phyloP scores from a whole-genome alignment of 2,329 filamentous ascomycete genomes.

The Pleurostoma richardsiae region DNA sequence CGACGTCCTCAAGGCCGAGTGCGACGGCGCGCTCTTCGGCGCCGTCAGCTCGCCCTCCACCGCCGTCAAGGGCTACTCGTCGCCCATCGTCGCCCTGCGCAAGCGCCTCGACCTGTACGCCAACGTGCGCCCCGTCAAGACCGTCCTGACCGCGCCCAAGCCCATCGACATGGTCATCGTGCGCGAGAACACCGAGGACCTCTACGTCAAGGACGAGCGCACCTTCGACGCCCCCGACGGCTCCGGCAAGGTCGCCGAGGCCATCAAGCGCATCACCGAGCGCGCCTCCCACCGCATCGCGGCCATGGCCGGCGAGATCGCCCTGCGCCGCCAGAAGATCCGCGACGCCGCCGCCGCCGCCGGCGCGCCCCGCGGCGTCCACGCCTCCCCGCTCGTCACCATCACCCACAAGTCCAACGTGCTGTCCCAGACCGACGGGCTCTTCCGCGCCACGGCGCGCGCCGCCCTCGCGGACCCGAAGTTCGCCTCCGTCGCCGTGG shows the following conservation, averaged over 20 bases:
- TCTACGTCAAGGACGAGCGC: slow-evolving; percentile 95
- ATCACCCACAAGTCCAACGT: slow-evolving; percentile 99
- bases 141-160: slow-evolving; percentile 56
- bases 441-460: slow-evolving; percentile 81
- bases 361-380: slow-evolving; percentile 48
- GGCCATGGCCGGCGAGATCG: slow-evolving; percentile 91
- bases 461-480: slow-evolving; percentile 61
- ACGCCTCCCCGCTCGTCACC: slow-evolving; percentile 72
- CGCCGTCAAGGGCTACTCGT: slow-evolving; percentile 91
- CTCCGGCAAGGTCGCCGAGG: slow-evolving; percentile 81
- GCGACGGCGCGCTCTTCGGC: slow-evolving; percentile 93
- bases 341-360: slow-evolving; percentile 50
- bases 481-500: slow-evolving; percentile 63
- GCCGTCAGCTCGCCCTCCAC: slow-evolving; percentile 89
- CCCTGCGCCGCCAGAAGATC: slow-evolving; percentile 77
- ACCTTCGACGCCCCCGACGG: slow-evolving; percentile 68
- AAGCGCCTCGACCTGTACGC: slow-evolving; percentile 94
- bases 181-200: slow-evolving; percentile 96
- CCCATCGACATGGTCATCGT: slow-evolving; percentile 74
- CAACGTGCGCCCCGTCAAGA: slow-evolving; percentile 95
- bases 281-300: slow-evolving; percentile 81
- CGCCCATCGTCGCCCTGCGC: slow-evolving; percentile 91
- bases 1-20: slow-evolving; percentile 81
- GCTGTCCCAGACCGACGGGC: slow-evolving; percentile 88
- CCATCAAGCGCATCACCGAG: slow-evolving; percentile 94